Conservation (phyloP, 2,329 filamentous ascomycete species). For the Diplodia mutila region DNA sequence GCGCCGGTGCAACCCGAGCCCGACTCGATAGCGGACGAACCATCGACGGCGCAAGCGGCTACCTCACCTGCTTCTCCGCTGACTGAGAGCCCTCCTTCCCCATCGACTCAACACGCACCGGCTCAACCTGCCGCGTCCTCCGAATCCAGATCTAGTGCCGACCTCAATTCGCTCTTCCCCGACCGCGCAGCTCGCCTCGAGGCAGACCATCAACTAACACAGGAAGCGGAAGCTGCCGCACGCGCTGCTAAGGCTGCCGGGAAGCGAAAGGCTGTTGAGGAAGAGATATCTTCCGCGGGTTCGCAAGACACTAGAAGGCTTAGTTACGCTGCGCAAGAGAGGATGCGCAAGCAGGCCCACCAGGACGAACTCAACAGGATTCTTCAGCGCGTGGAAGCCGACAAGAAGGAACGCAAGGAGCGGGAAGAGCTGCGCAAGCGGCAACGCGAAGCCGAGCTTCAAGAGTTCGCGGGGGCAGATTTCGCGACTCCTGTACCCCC, state of each 20-base stretch:
- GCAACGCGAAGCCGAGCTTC: conserved; percentile 35
- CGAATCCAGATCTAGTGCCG: not conserved
- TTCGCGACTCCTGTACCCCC: conserved; percentile 1
- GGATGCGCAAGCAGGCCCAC: conserved; percentile 65
- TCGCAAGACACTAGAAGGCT: conserved; percentile 45
- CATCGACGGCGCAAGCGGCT: conserved; percentile 25
- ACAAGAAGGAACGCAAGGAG: conserved; percentile 68
- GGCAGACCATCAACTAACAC: conserved; percentile 35
- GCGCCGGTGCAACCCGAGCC: not conserved
- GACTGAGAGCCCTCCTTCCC: not conserved
- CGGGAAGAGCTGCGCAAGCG: conserved; percentile 40
- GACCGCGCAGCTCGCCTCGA: conserved; percentile 52
- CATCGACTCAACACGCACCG: conserved; percentile 19
- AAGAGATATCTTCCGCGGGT: conserved; percentile 39
- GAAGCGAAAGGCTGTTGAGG: conserved; percentile 50
- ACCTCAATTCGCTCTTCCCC: conserved; percentile 9
- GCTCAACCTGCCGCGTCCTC: not conserved
- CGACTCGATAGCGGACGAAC: not conserved
- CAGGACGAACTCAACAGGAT: conserved; percentile 72
- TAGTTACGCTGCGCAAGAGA: conserved; percentile 60
- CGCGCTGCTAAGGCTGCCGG: conserved; percentile 37
- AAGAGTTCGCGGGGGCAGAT: conserved; percentile 3
- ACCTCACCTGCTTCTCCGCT: conserved; percentile 1
- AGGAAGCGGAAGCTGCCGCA: conserved; percentile 30
- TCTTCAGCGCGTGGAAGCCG: conserved; percentile 74